Evolutionary conservation across 177 flowering plant genomes (phyloP).

Genomic region (Vitis hybrid): DNA sequence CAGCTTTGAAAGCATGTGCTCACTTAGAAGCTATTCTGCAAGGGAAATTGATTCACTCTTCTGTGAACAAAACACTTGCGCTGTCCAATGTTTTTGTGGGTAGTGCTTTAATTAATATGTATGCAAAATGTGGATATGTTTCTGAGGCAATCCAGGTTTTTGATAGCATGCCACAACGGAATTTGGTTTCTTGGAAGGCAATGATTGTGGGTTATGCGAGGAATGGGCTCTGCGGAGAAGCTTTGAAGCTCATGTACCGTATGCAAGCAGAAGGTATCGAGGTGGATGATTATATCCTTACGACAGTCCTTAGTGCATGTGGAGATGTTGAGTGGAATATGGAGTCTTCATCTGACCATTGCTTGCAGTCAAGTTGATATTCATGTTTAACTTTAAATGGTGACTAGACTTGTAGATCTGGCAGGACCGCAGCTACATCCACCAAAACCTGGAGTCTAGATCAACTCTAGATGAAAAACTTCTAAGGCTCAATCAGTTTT

Average conservation of each 20-base stretch:
- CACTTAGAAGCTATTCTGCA: slow-evolving; percentile 47
- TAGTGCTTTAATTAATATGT: slow-evolving; percentile 76
- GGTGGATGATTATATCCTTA: slow-evolving; percentile 60
- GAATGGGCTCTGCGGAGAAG: slow-evolving; percentile 69
- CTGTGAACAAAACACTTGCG: slow-evolving; percentile 52
- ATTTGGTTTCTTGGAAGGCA: slow-evolving; percentile 74
- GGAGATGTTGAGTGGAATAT: slow-evolving; percentile 56
- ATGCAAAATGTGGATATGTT: slow-evolving; percentile 73
- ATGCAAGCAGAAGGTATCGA: slow-evolving; percentile 77
- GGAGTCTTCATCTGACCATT: slow-evolving; percentile 21
- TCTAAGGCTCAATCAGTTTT: too few relatives aligned
- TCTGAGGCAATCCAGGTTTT: slow-evolving; percentile 71
- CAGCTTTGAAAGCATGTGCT: slow-evolving; percentile 84
- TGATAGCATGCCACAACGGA: slow-evolving; percentile 65
- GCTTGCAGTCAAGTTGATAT: slow-evolving; percentile 28
- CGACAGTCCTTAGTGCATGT: slow-evolving; percentile 68
- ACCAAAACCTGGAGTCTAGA: neutral
- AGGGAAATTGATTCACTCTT: slow-evolving; percentile 71
- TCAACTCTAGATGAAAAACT: too few relatives aligned
- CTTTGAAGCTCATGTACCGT: slow-evolving; percentile 73
- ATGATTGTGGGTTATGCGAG: slow-evolving; percentile 77
- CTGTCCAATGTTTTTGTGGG: slow-evolving; percentile 75
- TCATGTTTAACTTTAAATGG: neutral
- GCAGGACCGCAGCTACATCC: neutral
- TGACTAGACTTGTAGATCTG: slow-evolving; percentile 1